These are phyloP conservation scores for Fusarium austroafricanum DNA, from an alignment of 2,329 filamentous ascomycete species.

Conservation along the genomic window DNA sequence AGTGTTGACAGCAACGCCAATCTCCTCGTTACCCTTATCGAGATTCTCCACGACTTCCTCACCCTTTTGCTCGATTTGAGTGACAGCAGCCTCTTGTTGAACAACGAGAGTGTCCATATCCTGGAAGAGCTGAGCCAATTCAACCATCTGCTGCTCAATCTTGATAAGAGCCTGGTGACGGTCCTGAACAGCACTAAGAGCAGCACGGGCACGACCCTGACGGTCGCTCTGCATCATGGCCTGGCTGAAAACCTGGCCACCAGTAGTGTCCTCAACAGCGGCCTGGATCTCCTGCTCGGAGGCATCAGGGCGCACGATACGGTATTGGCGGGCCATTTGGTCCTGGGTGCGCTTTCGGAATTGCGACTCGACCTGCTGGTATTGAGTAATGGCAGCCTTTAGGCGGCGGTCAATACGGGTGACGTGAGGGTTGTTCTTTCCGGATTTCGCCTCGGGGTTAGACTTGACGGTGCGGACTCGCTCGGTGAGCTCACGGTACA, in stretches of 20 bases:
- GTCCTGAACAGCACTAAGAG: conserved; percentile 81
- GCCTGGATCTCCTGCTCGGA: conserved; percentile 80
- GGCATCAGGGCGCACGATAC: conserved; percentile 87
- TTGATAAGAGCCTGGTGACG: conserved; percentile 90
- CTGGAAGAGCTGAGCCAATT: conserved; percentile 88
- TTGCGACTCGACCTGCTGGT: conserved; percentile 81
- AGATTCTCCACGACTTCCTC: conserved; percentile 89
- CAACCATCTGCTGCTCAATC: conserved; percentile 90
- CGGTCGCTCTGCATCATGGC: conserved; percentile 85
- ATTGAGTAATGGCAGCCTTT: conserved; percentile 83
- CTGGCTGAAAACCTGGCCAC: conserved; percentile 87
- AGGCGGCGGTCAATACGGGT: conserved; percentile 82
- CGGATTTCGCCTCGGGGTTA: conserved; percentile 77
- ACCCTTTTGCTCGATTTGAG: conserved; percentile 85
- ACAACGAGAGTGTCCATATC: conserved; percentile 88
- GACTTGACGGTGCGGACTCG: conserved; percentile 87
- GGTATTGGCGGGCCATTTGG: conserved; percentile 89
- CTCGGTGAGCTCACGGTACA: conserved; percentile 82
- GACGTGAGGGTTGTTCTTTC: conserved; percentile 83
- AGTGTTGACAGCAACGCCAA: conserved; percentile 83
- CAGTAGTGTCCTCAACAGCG: conserved; percentile 77
- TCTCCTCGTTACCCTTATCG: conserved; percentile 84
- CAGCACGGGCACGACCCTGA: conserved; percentile 82
- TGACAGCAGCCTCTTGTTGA: conserved; percentile 84
- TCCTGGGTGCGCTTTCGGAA: conserved; percentile 85